Evolutionary conservation across 1,284 basidiomycete genomes (phyloP), one percentile per base, ranked within the genome.

Genomic region (Thelephora terrestris): DNA sequence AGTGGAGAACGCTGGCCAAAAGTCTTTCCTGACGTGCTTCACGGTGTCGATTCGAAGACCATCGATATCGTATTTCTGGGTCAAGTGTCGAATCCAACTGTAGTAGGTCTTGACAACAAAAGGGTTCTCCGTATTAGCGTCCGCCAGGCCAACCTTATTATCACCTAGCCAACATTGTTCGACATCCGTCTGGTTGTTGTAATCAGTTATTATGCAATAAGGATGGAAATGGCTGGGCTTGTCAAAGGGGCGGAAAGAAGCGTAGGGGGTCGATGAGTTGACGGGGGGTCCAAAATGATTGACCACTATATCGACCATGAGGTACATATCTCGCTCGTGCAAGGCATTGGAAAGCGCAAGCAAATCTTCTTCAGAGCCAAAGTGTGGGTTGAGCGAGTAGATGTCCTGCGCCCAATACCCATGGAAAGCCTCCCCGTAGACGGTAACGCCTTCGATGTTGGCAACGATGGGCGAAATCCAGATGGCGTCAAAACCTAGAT

Each of bases 261-360:
- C 76, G 50, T 73, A 73, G 59, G 79, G 7, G 81, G 79, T 6
- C 68, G 71, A 37, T 66, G 70, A 7, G 75, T 70, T 7, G 74
- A 73, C 4, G 80, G 67, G 61, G 81, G n/a, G n/a, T n/a, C n/a
- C 85, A 44, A 86, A 75, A 61, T 85, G 79, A 64, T 89, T 88
- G 25, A 85, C 76, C 34, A 86, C 85, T 43, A 89, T 67, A 59
- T 89, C 85, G 51, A 88, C 77, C 86, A 89, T 88, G 54, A 87
- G 67, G 58, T 79, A 81, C 84, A 89, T 89, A 45, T 72, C 71
- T 37, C 85, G 74, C 24, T 68, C 65, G 61, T 90, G 86, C 14
- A 89, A 58, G 46, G 79, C 84, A 14, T 67, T 65, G 24, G 74
- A 73, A 38, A 89, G 71, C 0, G 74, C 73, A 53, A 81, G 79